Base-by-base conservation (phyloP, 192 early-diverging fungal genomes). In the Dissophora globulifera region DNA sequence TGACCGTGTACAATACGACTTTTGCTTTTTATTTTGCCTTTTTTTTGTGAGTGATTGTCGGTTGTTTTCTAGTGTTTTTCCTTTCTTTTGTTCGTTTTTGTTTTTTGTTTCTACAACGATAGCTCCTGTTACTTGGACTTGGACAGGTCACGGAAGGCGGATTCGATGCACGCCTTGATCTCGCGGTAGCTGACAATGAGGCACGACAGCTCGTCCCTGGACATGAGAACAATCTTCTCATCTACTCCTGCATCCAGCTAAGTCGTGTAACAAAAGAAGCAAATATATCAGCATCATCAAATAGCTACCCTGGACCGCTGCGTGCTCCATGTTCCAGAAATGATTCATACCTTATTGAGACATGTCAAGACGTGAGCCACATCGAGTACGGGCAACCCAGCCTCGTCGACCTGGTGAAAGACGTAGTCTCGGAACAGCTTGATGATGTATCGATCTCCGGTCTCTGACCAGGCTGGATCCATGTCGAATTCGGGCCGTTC, bases 361-460 rank as follows among this genome's bases (percentile, higher is more conserved):
- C 94, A 95, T 17, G 91, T 88, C 26, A 99, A 43, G 13, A 98
- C 92, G 85, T 99, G 98, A 3, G 91, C 90, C 81, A 98, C 89
- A 69, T 97, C 95, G 12, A 96, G 74, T 15, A 95, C 86, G 11
- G 96, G 93, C 40, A 85, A 82, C 9, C 95, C 94, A 42, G 84
- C 82, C 40, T 91, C 89, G 67, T 96, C 89, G 15, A 97, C 95
- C 70, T 95, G 92, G 78, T 98, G 98, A 74, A 99, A 99, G 22
- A 98, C 93, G 63, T 96, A 97, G 79, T 99, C 98, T 48, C 98
- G 86, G 75, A 99, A 99, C 19, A 99, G 84, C 81, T 98, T 98
- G 55, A 98, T 89, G 47, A 98, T 86, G 78, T 99, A 99, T 38
- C 96, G 85, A 81, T 99, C 98, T 6, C 98, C 98, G 0, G 96